phyloP scores from a whole-genome alignment of 176 grass and related monocot species.

The Lolium rigidum region DNA sequence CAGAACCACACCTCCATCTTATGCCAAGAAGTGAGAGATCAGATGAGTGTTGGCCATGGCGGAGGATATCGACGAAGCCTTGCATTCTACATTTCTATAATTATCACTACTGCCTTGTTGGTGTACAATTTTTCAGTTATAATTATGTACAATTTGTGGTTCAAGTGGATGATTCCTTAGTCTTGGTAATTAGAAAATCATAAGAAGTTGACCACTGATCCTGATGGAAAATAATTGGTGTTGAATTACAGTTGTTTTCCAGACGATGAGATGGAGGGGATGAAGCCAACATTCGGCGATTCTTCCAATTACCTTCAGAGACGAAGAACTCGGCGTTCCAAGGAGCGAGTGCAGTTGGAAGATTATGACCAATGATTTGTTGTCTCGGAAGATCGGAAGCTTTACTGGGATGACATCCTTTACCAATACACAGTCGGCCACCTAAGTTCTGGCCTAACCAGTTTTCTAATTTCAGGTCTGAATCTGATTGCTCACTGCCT shows the following conservation, averaged over 20 bases:
- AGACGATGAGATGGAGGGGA: slow-evolving; percentile 17
- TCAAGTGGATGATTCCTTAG: not conserved
- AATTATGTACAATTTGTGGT: not conserved
- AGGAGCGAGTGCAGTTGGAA: slow-evolving; percentile 38
- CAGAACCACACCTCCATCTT: too few relatives aligned
- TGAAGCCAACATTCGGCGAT: slow-evolving; percentile 28
- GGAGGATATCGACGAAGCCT: too few relatives aligned
- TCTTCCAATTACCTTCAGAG: slow-evolving; percentile 48
- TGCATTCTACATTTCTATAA: too few relatives aligned
- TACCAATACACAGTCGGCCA: slow-evolving; percentile 31
- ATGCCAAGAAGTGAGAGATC: too few relatives aligned
- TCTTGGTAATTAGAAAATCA: not conserved
- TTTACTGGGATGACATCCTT: slow-evolving; percentile 63
- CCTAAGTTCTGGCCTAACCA: not conserved
- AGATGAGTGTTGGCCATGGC: too few relatives aligned
- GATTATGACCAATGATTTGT: slow-evolving; percentile 65
- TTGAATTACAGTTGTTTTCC: not conserved
- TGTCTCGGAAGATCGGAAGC: slow-evolving; percentile 60
- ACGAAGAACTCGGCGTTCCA: slow-evolving; percentile 17
- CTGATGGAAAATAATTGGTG: not conserved
- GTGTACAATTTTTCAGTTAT: not conserved
- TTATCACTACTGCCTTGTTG: too few relatives aligned
- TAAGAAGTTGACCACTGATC: not conserved
- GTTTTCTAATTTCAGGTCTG: too few relatives aligned
- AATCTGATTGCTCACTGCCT: too few relatives aligned